A percentile compares a stretch with the other conserved stretches of the same genome.
These are phyloP conservation scores for Colletotrichum gloeosporioides DNA, from an alignment of 2,329 filamentous ascomycete species.

Conservation along the genomic window DNA sequence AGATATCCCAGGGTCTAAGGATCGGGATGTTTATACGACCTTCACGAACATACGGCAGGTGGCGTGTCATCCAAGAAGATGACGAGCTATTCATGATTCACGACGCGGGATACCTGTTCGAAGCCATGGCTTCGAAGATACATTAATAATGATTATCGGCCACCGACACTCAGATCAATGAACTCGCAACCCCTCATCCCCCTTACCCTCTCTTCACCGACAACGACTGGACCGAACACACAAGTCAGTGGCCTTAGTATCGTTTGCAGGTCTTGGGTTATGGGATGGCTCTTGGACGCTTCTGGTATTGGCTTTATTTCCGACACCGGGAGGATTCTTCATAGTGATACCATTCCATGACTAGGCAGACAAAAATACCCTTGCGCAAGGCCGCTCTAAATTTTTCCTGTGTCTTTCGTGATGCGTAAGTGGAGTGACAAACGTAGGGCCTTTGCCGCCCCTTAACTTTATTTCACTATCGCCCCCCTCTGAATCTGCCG, in stretches of 20 bases:
- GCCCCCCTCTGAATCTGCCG: neutral
- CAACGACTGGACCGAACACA: conserved; percentile 10
- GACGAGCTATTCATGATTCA: conserved; percentile 14
- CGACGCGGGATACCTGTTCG: conserved; percentile 22
- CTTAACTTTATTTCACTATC: neutral
- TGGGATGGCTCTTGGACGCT: conserved; percentile 3
- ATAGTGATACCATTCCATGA: conserved; percentile 13
- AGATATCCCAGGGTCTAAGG: conserved; percentile 9
- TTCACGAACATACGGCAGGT: conserved; percentile 18
- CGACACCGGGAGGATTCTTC: conserved; percentile 6
- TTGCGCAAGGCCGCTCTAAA: conserved; percentile 15
- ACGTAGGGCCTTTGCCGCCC: neutral
- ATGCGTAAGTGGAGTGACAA: neutral
- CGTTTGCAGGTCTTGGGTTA: conserved; percentile 7
- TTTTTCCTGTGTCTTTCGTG: neutral
- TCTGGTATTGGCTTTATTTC: conserved; percentile 5
- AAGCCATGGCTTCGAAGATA: conserved; percentile 19
- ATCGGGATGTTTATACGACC: conserved; percentile 10
- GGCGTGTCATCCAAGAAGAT: neutral
- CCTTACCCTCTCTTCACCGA: neutral
- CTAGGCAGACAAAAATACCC: conserved; percentile 4
- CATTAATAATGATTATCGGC: conserved; percentile 21
- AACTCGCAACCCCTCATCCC: neutral
- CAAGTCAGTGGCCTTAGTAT: neutral
- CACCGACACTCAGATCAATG: conserved; percentile 4